Percentiles rank a stretch among this genome's conserved stretches.
phyloP scores from a whole-genome alignment of 495 filamentous ascomycete genomes.

The Oleoguttula mirabilis region DNA sequence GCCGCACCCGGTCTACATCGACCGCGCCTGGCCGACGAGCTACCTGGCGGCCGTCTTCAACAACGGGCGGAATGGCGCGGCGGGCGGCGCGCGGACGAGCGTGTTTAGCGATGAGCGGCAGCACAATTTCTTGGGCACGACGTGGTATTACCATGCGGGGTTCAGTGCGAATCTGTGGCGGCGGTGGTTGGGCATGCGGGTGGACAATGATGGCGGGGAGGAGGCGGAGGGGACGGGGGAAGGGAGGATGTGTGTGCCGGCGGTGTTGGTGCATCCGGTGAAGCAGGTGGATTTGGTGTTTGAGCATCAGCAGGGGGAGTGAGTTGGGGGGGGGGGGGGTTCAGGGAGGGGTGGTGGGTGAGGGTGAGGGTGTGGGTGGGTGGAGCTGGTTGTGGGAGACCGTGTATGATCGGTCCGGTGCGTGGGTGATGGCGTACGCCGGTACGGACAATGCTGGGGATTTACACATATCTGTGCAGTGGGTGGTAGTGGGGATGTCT shows the following conservation, averaged over 20 bases:
- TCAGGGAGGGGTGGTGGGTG: too few species aligned
- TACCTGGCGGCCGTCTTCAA: conserved; percentile 79
- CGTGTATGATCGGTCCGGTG: too few species aligned
- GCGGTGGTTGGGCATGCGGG: conserved; percentile 73
- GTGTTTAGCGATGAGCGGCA: conserved; percentile 71
- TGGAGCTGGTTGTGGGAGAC: too few species aligned
- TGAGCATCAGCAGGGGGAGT: conserved; percentile 35
- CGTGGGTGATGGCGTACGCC: too few species aligned
- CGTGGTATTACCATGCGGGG: conserved; percentile 89
- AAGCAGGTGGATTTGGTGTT: conserved; percentile 74
- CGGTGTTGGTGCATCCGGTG: conserved; percentile 68
- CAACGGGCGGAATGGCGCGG: conserved; percentile 67
- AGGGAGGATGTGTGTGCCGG: conserved; percentile 40
- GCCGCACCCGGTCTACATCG: conserved; percentile 83
- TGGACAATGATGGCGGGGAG: conserved; percentile 79
- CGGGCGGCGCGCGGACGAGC: conserved; percentile 55
- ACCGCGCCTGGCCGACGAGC: conserved; percentile 72
- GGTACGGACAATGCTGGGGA: too few species aligned
- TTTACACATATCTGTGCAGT: too few species aligned
- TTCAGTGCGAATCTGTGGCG: conserved; percentile 74
- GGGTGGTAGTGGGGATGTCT: too few species aligned
- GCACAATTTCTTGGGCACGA: conserved; percentile 78
- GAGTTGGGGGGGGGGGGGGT: too few species aligned
- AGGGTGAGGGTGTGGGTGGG: too few species aligned
- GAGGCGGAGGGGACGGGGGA: conserved; percentile 55